Base-by-base conservation (phyloP, 192 early-diverging fungal genomes). In the Coemansia sp. region DNA sequence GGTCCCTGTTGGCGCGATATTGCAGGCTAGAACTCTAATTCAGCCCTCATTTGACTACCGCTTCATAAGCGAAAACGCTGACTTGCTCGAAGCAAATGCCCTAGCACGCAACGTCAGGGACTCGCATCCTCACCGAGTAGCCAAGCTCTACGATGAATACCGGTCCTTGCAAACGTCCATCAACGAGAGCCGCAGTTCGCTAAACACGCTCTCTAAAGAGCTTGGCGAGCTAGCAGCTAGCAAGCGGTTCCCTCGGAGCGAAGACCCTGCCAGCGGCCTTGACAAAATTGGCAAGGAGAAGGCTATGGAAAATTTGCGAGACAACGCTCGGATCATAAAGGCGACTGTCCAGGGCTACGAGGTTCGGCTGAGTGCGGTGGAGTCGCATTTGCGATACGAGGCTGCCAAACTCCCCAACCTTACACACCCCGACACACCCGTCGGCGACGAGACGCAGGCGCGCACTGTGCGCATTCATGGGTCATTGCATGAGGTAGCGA, bases 401-500 rank as follows among this genome's bases (percentile, higher is more conserved):
- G 93, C 91, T 0, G 64, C 88, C 14, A 78, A 85, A 62, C 83
- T 97, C 6, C 93, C 95, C 21, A 97, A 97, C 69, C 73, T 75
- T 35, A 90, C 94, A 11, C 91, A 92, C 58, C 86, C 90, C 6
- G 70, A 79, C 28, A 77, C 85, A 1, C 93, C 93, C 25, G 82
- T 93, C 33, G 95, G 93, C 36, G 86, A 85, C 52, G 91, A 94
- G 67, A 71, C 79, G n/a, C 66, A 85, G 10, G 90, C 92, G 21
- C 80, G 68, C 6, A 50, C 88, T 6, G 43, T 93, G 0, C 83
- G 83, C 8, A 76, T 72, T 2, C n/a, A 68, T 25, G 70, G 75
- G 26, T 13, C 66, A 61, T 45, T 76, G 56, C 72, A 79, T 62
- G 64, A 21, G 10, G 38, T 66, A n/a, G 61, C 28, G 20, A 48